Evolutionary conservation across 2,329 filamentous ascomycete genomes (phyloP), one percentile per base, ranked within the genome.

Genomic region (Ophiobolus disseminans): DNA sequence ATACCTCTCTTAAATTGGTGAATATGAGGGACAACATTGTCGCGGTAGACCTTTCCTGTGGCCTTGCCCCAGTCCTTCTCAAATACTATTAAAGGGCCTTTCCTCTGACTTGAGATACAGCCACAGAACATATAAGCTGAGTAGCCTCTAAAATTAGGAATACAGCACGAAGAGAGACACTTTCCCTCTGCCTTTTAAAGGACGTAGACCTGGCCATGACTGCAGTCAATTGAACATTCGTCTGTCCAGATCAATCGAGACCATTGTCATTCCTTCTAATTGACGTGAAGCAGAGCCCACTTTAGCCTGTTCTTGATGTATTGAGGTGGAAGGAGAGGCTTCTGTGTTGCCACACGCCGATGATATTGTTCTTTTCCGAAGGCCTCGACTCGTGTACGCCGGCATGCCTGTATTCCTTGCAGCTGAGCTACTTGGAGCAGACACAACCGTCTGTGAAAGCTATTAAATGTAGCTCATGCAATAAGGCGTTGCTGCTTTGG

Each of bases 1-100:
- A 36, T 44, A 13, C 7, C 19, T 6, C 23, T 5, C 36, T 17
- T 44, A 44, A 17, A 44, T 30, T 36, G 25, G 2, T 21, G 28
- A 42, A 32, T 48, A 13, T 13, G 38, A 16, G 37, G 45, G n/a
- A n/a, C n/a, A n/a, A n/a, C n/a, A n/a, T n/a, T n/a, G n/a, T n/a
- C n/a, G n/a, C n/a, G n/a, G n/a, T n/a, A n/a, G n/a, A n/a, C 37
- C n/a, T 23, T 4, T 21, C 42, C 42, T 3, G 8, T n/a, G 21
- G 40, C 41, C 11, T 28, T 42, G 38, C 14, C 37, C 45, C 30
- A 48, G 21, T 42, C 20, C 38, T 48, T 48, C 5, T 48, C 31
- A 42, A 43, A 48, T 20, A 48, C 36, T 13, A 48, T 17, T 6
- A 48, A 31, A 48, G 45, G 45, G 2, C 39, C 39, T 38, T 48